Percentiles rank a stretch among this genome's conserved stretches.
Evolutionary conservation across 75 land plant genomes (phyloP).

Genomic region (Larix kaempferi): DNA sequence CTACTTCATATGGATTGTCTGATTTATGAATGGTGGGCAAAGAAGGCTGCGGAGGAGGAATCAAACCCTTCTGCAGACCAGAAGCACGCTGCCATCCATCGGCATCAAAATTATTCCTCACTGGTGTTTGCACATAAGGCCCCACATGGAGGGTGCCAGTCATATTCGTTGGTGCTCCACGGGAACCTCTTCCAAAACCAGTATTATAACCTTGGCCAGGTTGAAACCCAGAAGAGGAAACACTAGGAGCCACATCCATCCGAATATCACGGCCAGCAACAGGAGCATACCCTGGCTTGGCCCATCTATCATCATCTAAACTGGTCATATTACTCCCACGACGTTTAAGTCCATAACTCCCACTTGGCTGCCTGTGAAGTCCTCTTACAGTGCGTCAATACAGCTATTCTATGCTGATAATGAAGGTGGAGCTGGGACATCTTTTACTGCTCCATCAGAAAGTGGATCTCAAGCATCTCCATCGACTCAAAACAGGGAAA

Average conservation of each 20-base stretch:
- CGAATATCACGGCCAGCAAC: constrained; percentile 25
- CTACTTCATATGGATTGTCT: too few relatives aligned
- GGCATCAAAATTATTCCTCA: constrained; percentile 51
- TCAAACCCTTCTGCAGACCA: constrained; percentile 61
- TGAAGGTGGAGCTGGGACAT: constrained; percentile 33
- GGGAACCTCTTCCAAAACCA: constrained; percentile 51
- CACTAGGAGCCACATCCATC: constrained; percentile 32
- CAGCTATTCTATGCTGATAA: constrained; percentile 75
- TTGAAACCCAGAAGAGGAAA: constrained; percentile 34
- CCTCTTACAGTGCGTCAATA: too few relatives aligned
- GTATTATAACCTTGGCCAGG: constrained; percentile 60
- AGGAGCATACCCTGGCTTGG: constrained; percentile 34
- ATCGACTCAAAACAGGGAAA: not conserved
- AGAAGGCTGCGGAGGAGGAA: constrained; percentile 80
- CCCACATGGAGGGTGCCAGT: not conserved
- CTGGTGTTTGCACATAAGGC: constrained; percentile 26
- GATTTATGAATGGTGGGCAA: too few relatives aligned
- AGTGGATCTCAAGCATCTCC: not conserved
- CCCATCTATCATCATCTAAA: constrained; percentile 74
- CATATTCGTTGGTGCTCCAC: constrained; percentile 13
- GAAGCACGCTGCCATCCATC: constrained; percentile 87
- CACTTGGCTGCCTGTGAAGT: too few relatives aligned
- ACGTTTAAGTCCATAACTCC: constrained; percentile 37
- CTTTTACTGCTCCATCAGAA: constrained; percentile 24
- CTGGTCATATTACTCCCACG: constrained; percentile 24